phyloP scores from a whole-genome alignment of 192 early-diverging fungal species.

The Coemansia furcata region DNA sequence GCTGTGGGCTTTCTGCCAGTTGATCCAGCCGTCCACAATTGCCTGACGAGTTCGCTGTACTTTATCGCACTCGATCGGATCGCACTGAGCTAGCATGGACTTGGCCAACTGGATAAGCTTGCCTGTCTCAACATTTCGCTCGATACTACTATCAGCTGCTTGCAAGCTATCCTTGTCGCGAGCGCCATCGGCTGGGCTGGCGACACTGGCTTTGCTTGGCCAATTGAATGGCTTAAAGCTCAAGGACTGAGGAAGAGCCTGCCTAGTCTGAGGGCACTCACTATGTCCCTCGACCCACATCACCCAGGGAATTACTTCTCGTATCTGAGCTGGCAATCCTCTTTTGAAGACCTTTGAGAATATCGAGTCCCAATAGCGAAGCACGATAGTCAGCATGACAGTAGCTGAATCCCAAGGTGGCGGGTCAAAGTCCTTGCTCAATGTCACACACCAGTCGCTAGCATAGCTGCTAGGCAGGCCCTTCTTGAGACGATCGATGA shows the following conservation, averaged over 20 bases:
- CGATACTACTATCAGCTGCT: too few species aligned
- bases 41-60: conserved; percentile 14
- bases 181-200: background rate
- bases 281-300: conserved; percentile 34
- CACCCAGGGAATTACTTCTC: conserved; percentile 29
- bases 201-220: background rate
- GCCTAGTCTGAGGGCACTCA: conserved; percentile 19
- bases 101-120: conserved; percentile 23
- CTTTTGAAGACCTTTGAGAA: conserved; percentile 19
- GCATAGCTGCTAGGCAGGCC: background rate
- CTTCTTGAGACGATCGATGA: conserved; percentile 24
- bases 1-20: conserved; percentile 20
- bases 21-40: conserved; percentile 18
- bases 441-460: background rate
- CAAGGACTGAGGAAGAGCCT: conserved; percentile 21
- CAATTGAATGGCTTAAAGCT: conserved; percentile 19
- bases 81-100: conserved; percentile 33
- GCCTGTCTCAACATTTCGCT: conserved; percentile 21
- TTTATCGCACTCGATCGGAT: conserved; percentile 18
- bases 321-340: conserved; percentile 5
- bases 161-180: conserved; percentile 10
- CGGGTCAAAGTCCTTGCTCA: conserved; percentile 6
- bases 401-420: conserved; percentile 46
- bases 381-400: conserved; percentile 25
- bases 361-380: conserved; percentile 24